These are phyloP conservation scores for Pseudocercospora fijiensis DNA, from an alignment of 2,329 filamentous ascomycete species.

Conservation along the genomic window DNA sequence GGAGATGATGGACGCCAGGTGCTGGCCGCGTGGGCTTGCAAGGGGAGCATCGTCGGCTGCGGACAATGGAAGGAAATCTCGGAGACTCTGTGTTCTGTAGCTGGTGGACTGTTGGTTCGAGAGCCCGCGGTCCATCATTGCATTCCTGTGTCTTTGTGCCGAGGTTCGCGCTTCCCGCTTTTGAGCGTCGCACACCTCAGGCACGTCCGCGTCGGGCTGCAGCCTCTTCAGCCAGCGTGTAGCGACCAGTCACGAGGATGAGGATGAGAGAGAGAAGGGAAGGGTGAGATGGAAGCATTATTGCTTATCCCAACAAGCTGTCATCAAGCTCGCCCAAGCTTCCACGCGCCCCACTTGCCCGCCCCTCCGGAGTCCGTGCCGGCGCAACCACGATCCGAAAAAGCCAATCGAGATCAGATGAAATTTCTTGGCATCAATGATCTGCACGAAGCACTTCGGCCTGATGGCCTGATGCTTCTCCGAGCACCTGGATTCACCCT, in stretches of 20 bases:
- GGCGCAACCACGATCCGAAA: neutral
- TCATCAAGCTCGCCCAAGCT: neutral
- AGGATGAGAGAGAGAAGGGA: neutral
- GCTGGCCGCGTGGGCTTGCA: constrained; percentile 47
- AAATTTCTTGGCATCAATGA: neutral
- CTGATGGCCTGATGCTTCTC: no score
- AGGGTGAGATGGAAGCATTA: neutral
- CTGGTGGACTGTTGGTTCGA: constrained; percentile 6
- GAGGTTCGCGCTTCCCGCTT: neutral
- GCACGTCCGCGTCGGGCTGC: constrained; percentile 1
- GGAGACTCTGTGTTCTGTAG: constrained; percentile 30
- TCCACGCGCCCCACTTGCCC: no score
- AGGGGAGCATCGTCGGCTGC: constrained; percentile 36
- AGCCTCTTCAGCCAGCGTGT: neutral
- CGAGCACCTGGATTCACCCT: no score
- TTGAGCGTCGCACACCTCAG: constrained; percentile 2
- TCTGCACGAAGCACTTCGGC: no score
- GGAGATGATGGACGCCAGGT: constrained; percentile 40
- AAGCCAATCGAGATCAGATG: neutral
- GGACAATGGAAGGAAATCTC: constrained; percentile 44
- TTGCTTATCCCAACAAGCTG: neutral
- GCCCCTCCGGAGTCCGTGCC: neutral
- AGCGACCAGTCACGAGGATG: neutral
- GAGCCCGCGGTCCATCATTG: constrained; percentile 7
- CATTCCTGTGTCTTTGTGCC: constrained; percentile 6